phyloP scores from a whole-genome alignment of 2,329 filamentous ascomycete genomes.

The Leptoxyphium fumago region DNA sequence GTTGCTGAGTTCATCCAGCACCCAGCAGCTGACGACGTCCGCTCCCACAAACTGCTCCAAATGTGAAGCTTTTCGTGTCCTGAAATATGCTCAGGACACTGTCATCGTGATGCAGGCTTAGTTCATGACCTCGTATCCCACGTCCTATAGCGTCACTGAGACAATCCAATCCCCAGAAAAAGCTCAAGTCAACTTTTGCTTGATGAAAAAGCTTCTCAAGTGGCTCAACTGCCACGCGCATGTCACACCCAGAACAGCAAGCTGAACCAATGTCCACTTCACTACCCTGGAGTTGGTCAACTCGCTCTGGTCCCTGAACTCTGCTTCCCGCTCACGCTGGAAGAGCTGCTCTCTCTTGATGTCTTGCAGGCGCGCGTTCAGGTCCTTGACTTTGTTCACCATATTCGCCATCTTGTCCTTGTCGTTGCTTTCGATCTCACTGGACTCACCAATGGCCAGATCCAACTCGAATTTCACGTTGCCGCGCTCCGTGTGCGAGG shows the following conservation, averaged over 20 bases:
- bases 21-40: too few species aligned
- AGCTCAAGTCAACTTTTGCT: constrained; percentile 87
- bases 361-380: constrained; percentile 76
- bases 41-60: too few species aligned
- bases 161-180: not conserved
- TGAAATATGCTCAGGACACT: too few species aligned
- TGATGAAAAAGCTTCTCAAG: constrained; percentile 95
- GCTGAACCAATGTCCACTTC: constrained; percentile 84
- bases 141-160: not conserved
- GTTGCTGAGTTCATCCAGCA: too few species aligned
- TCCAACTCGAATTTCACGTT: constrained; percentile 77
- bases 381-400: constrained; percentile 71
- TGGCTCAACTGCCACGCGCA: constrained; percentile 97
- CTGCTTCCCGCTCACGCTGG: constrained; percentile 92
- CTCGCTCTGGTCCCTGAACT: constrained; percentile 97
- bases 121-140: not conserved
- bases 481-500: constrained; percentile 47
- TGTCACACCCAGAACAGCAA: constrained; percentile 68
- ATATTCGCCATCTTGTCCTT: constrained; percentile 88
- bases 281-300: constrained; percentile 81
- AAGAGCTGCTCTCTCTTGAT: constrained; percentile 92
- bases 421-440: constrained; percentile 82
- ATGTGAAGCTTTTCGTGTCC: too few species aligned
- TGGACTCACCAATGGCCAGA: constrained; percentile 86
- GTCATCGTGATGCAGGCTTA: not conserved